phyloP scores from a whole-genome alignment of 2,329 filamentous ascomycete genomes.

The Colletotrichum gloeosporioides region DNA sequence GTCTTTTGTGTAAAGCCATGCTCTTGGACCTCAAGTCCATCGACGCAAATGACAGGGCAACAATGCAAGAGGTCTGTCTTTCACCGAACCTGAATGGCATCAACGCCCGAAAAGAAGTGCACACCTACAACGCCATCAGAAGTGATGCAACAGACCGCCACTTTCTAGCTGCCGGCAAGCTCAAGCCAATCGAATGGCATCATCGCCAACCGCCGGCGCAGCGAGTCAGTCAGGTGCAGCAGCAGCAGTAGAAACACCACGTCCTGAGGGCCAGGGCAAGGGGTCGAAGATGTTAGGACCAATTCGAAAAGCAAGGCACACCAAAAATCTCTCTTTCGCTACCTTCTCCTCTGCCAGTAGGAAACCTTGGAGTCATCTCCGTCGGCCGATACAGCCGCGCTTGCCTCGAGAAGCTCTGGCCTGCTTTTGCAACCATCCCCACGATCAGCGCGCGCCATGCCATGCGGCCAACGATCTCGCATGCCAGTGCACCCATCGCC shows the following conservation, averaged over 20 bases:
- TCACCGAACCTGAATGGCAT: neutral
- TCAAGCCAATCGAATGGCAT: neutral
- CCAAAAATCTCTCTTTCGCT: neutral
- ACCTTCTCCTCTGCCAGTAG: neutral
- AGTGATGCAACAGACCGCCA: neutral
- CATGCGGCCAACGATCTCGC: neutral
- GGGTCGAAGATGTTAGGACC: neutral
- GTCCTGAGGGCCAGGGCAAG: neutral
- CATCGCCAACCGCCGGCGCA: neutral
- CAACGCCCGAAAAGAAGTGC: neutral
- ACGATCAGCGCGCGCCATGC: neutral
- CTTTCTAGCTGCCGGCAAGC: neutral
- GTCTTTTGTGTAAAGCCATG: neutral
- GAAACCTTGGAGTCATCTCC: neutral
- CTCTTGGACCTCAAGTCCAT: neutral
- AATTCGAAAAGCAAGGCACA: neutral
- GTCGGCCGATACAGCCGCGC: neutral
- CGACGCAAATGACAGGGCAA: neutral
- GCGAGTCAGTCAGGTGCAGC: conserved; percentile 2
- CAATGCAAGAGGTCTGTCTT: neutral
- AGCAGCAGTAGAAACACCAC: neutral
- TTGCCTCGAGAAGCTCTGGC: neutral
- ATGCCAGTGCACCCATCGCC: neutral
- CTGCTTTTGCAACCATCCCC: neutral
- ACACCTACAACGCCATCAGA: neutral